Base-by-base conservation (phyloP, 78 protist species). In the Dictyostelium capitatum region DNA sequence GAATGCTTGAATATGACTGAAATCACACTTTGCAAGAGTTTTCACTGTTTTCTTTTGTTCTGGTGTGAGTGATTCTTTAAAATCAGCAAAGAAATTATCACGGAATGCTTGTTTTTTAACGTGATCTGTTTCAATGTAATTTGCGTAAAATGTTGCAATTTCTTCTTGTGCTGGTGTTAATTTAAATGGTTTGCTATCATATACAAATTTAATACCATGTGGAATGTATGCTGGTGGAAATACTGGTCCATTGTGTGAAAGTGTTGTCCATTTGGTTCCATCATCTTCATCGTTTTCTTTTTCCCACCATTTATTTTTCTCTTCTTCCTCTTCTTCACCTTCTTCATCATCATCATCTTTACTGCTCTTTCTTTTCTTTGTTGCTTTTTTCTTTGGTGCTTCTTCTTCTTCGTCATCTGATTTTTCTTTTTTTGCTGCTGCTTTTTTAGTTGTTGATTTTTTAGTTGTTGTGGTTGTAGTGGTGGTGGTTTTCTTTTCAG, bases 141-240 rank as follows among this genome's bases (percentile, higher is more conserved):
- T 80, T 0, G 99, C 99, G 48, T 78, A 99, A 74, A 96, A 91
- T 14, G 99, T 98, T 8, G 99, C 99, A 17, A 92, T 89, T 54
- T 98, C 99, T 79, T 98, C 99, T 32, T 96, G 96, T 25, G 28
- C 84, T 1, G 95, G 92, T 23, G 91, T 74, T 10, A 98, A 79
- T 9, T 47, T 23, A 17, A 97, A 15, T n/a, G 65, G 84, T 50
- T 89, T 54, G 10, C 96, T 93, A 41, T 97, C 95, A 77, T 98
- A 98, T 41, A 12, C 1, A 43, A 99, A 15, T 80, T 62, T 37
- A 51, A 95, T 72, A 7, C 95, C 95, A 43, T 97, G 98, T 37
- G 99, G 99, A 1, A 25, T 70, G 70, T 99, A 99, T 12, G 90
- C 81, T 7, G 99, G 98, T 23, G 99, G 97, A 79, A 99, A 98